These are phyloP conservation scores for Leccinum subtestaceum DNA, from an alignment of 768 basidiomycete genomes.

Conservation along the genomic window DNA sequence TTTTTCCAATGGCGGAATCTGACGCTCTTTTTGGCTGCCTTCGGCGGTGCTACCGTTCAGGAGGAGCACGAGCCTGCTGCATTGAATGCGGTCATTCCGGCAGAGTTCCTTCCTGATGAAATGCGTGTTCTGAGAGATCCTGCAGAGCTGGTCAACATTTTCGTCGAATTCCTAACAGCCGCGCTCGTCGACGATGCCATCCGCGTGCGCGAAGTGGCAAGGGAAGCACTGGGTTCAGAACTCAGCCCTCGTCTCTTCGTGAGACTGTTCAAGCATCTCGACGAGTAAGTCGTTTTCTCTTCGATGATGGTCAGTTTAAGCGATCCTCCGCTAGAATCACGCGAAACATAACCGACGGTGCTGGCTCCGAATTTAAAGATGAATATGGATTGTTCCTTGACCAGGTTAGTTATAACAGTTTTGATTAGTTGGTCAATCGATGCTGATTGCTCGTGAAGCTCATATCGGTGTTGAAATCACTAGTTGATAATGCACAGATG, in stretches of 20 bases:
- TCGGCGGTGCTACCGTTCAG: conserved; percentile 62
- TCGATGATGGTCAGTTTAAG: background rate
- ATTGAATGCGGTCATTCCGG: conserved; percentile 53
- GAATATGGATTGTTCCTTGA: conserved; percentile 58
- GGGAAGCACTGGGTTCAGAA: conserved; percentile 79
- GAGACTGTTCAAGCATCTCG: conserved; percentile 65
- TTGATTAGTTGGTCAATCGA: background rate
- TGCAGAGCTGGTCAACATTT: conserved; percentile 54
- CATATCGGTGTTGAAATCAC: conserved; percentile 69
- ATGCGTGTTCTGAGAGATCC: conserved; percentile 65
- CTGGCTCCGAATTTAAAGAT: conserved; percentile 40
- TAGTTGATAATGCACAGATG: conserved; percentile 68
- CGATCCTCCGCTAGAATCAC: conserved; percentile 41
- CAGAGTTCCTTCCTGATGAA: conserved; percentile 63
- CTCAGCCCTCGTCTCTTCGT: conserved; percentile 68
- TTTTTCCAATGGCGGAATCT: conserved; percentile 85
- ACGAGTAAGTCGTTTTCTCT: conserved; percentile 52
- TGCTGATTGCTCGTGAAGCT: conserved; percentile 45
- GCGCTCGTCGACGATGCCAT: conserved; percentile 62
- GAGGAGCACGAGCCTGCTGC: conserved; percentile 50
- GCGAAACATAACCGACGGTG: conserved; percentile 47
- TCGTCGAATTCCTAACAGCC: conserved; percentile 67
- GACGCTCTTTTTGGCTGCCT: conserved; percentile 70
- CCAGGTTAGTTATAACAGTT: conserved; percentile 46
- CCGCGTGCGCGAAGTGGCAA: conserved; percentile 71